Conservation (phyloP, 2,329 filamentous ascomycete species). For the Ascocoryne sarcoides region DNA sequence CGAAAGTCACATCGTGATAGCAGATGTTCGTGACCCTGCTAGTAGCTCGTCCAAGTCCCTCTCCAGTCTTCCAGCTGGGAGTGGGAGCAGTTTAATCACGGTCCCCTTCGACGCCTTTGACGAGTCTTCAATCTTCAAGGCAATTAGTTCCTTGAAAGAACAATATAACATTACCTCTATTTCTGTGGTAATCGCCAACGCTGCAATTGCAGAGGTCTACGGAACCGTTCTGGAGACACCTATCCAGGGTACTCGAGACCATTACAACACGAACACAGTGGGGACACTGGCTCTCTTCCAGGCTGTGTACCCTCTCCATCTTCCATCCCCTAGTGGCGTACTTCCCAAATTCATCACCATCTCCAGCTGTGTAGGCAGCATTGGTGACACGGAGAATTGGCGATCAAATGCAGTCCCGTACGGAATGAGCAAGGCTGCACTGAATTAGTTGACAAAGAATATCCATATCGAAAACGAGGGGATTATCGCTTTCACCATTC, state of each 20-base stretch:
- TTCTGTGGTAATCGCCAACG: constrained; percentile 45
- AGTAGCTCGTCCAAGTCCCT: not conserved
- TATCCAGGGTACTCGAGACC: constrained; percentile 30
- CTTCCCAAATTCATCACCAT: constrained; percentile 33
- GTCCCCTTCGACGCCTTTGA: not conserved
- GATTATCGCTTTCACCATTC: constrained; percentile 26
- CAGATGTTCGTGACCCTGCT: not conserved
- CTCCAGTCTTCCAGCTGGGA: not conserved
- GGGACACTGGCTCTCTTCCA: constrained; percentile 37
- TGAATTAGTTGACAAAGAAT: constrained; percentile 29
- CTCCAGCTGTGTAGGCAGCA: constrained; percentile 18
- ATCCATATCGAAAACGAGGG: constrained; percentile 31
- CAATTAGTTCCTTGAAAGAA: not conserved
- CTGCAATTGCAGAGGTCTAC: constrained; percentile 33
- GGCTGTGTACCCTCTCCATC: constrained; percentile 31
- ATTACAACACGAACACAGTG: constrained; percentile 36
- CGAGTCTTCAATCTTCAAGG: not conserved
- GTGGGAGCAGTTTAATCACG: not conserved
- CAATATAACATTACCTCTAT: constrained; percentile 28
- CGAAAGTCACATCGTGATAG: not conserved
- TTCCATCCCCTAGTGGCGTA: too few species aligned
- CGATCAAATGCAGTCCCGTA: constrained; percentile 28
- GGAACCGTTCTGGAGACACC: constrained; percentile 28
- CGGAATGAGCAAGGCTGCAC: constrained; percentile 32
- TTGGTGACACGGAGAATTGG: constrained; percentile 8